phyloP scores from a whole-genome alignment of 257 asterid genomes.

The Solanum tarijense region DNA sequence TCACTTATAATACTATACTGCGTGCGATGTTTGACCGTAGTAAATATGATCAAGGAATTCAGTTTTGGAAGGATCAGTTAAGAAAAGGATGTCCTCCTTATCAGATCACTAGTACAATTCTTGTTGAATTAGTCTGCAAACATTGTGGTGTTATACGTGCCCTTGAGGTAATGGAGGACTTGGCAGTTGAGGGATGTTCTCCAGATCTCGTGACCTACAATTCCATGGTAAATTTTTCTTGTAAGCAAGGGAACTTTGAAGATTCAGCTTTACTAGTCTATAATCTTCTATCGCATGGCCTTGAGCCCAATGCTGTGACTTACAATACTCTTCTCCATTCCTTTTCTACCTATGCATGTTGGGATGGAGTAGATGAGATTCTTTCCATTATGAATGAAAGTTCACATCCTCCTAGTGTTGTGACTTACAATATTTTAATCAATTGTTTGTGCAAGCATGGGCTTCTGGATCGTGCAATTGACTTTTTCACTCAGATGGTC shows the following conservation, averaged over 20 bases:
- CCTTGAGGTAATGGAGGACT: constrained; percentile 68
- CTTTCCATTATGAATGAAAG: constrained; percentile 50
- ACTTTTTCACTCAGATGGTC: constrained; percentile 58
- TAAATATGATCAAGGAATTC: constrained; percentile 50
- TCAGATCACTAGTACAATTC: constrained; percentile 56
- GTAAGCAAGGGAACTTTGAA: constrained; percentile 47
- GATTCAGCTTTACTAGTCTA: constrained; percentile 37
- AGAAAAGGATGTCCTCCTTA: constrained; percentile 84
- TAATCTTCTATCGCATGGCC: constrained; percentile 51
- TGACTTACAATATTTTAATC: constrained; percentile 68
- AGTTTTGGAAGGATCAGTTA: constrained; percentile 70
- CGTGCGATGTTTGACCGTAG: constrained; percentile 59
- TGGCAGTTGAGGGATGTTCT: constrained; percentile 70
- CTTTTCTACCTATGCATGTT: constrained; percentile 42
- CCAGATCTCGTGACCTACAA: constrained; percentile 82
- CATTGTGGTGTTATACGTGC: constrained; percentile 51
- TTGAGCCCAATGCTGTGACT: constrained; percentile 60
- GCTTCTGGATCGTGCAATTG: constrained; percentile 54
- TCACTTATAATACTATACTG: constrained; percentile 59
- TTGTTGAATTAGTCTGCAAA: constrained; percentile 49
- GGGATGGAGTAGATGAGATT: constrained; percentile 59
- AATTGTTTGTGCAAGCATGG: constrained; percentile 78
- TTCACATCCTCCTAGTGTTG: constrained; percentile 43
- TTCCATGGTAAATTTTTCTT: constrained; percentile 53
- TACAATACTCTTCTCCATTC: constrained; percentile 81